Evolutionary conservation across 1,139 yeast genomes (phyloP), one percentile per base, ranked within the genome.

Genomic region (Pichia sp.): DNA sequence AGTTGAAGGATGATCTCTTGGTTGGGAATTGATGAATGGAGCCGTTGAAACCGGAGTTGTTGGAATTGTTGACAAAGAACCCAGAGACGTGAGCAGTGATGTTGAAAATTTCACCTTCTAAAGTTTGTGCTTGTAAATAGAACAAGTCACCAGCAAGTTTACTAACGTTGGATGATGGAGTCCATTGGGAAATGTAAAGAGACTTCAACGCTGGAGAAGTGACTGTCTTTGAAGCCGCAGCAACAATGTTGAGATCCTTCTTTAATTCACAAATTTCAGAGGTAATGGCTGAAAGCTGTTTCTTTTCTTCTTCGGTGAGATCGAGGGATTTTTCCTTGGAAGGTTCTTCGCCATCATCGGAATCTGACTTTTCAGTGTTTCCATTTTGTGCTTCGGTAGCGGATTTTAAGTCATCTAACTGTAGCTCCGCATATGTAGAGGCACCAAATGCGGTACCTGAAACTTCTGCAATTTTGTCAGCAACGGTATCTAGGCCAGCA

Each of bases 81-180:
- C 98, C 98, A 33, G 81, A 64, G 42, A 78, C 72, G 49, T 81
- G 79, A 52, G 90, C 80, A 23, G 97, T 87, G 55, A 92, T 77
- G 58, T 85, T 84, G 62, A 72, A 75, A 27, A 76, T 74, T 59
- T 86, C 95, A 54, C 84, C 84, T 64, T 92, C 97, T 53, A 85
- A 69, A 37, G 97, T 85, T 57, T 77, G 82, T 41, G 79, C 71
- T 45, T 77, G 77, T 55, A 92, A 69, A 63, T 92, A 92, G 49
- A 84, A 69, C 57, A 90, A 70, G 59, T 90, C 95, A 29, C 97
- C 98, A 59, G 73, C 76, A 32, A 73, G 52, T 47, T 68, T 67
- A 59, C 75, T 81, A 52, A 64, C 64, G 31, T 67, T 63, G 40
- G 73, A 68, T 5, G 79, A 69, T n/a, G 95, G 88, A 52, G 86